Evolutionary conservation across 257 asterid genomes (phyloP), one percentile per base, ranked within the genome.

Genomic region (Solanum stenotomum): DNA sequence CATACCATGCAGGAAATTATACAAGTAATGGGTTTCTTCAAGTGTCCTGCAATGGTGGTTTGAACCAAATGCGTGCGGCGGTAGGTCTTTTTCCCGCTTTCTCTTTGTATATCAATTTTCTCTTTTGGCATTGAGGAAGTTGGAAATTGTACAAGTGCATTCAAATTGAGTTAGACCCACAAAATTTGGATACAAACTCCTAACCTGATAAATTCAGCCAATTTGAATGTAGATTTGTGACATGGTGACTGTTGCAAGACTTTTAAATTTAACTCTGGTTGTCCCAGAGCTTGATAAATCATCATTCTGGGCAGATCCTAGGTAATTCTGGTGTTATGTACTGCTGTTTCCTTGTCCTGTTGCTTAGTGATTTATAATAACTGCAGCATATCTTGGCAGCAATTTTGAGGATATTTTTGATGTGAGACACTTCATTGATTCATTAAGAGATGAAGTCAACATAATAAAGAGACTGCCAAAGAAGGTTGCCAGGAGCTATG

Each of bases 61-160:
- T 96, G 96, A 96, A 95, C 90, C 99, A 96, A 92, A 96, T 96
- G 99, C 98, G 99, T 71, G 92, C 99, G 67, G 99, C 97, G 94
- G 99, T 97, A 76, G 6, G 94, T 75, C 56, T n/a, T 20, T 89
- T 49, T 37, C 63, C 63, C 8, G 68, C 68, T 85, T 86, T 72
- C 15, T 71, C 81, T 68, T 38, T 84, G 33, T 79, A 44, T 46
- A 15, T 44, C 63, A 42, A 18, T 74, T 74, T 71, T 71, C 46
- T 74, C 40, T 31, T 71, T 71, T 31, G 40, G 13, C 38, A 27
- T 20, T 10, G 46, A 40, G 61, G 59, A 77, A 40, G 61, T 77
- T 38, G 34, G 35, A 6, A 77, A 23, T 15, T 77, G 59, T 77
- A 42, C 34, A 40, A n/a, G 11, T 77, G 38, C 63, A 79, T 44